phyloP scores from a whole-genome alignment of 2,329 filamentous ascomycete genomes.

The Fusarium mundagurra region DNA sequence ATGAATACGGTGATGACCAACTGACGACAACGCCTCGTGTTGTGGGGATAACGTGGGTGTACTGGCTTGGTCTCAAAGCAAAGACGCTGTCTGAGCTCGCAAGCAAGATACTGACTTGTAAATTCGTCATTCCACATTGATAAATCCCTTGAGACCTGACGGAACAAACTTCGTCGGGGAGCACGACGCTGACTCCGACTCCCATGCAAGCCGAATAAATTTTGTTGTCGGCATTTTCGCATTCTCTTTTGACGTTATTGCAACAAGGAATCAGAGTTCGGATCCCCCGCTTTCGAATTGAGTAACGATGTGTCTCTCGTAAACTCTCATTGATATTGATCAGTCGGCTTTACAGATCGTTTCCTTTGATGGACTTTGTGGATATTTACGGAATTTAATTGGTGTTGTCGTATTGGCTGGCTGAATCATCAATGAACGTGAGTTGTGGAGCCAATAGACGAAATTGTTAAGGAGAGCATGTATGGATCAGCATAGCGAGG shows the following conservation, averaged over 20 bases:
- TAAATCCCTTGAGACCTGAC: neutral
- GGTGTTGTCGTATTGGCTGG: neutral
- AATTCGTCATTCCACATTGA: neutral
- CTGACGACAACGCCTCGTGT: slow-evolving; percentile 20
- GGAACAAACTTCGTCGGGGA: slow-evolving; percentile 2
- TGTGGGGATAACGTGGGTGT: slow-evolving; percentile 13
- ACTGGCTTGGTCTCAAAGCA: neutral
- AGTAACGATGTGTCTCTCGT: neutral
- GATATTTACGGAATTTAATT: neutral
- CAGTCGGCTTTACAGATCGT: neutral
- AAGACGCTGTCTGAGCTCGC: neutral
- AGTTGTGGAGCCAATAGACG: neutral
- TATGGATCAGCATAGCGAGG: neutral
- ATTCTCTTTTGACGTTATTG: neutral
- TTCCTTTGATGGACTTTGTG: neutral
- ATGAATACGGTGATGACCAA: slow-evolving; percentile 26
- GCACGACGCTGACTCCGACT: slow-evolving; percentile 9
- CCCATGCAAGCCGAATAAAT: neutral
- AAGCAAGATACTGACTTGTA: neutral
- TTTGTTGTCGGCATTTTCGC: neutral
- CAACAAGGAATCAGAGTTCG: slow-evolving; percentile 6
- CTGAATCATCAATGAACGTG: neutral
- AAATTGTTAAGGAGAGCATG: neutral
- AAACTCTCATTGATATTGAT: neutral
- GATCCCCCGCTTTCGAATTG: slow-evolving; percentile 5